Conservation (phyloP, 1,139 yeast species). For the Waltiozyma sp. region DNA sequence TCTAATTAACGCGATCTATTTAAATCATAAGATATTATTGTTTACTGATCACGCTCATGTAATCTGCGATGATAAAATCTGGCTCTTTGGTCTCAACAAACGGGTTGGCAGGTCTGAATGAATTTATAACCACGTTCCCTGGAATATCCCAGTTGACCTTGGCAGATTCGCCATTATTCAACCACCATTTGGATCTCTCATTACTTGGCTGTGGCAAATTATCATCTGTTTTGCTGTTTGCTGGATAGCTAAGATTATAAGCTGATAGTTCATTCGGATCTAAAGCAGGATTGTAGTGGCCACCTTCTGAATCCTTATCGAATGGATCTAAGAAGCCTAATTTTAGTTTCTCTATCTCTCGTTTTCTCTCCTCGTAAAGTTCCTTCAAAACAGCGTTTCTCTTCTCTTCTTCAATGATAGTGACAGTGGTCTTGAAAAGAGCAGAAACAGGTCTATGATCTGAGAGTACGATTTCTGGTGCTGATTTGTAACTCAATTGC, state of each 20-base stretch:
- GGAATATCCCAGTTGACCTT: constrained; percentile 37
- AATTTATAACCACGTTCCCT: constrained; percentile 44
- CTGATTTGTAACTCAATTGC: constrained; percentile 57
- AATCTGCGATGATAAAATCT: constrained; percentile 23
- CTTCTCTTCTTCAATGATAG: constrained; percentile 54
- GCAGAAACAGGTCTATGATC: constrained; percentile 95
- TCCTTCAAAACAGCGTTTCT: constrained; percentile 48
- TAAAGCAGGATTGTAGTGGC: background rate
- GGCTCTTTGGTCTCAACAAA: constrained; percentile 36
- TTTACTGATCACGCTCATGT: too few species aligned
- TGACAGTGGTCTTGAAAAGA: constrained; percentile 54
- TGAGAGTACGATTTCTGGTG: constrained; percentile 55
- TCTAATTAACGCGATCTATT: too few species aligned
- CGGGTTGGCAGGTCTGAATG: constrained; percentile 60
- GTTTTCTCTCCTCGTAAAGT: constrained; percentile 39
- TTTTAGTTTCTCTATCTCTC: constrained; percentile 21
- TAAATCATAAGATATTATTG: too few species aligned
- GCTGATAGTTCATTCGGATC: background rate
- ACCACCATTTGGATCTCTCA: constrained; percentile 84
- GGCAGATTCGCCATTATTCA: constrained; percentile 65
- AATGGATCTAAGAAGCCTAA: constrained; percentile 1
- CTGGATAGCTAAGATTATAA: background rate
- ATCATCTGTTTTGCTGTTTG: constrained; percentile 2
- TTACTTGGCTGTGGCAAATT: constrained; percentile 81
- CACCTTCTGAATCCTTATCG: constrained; percentile 1